Evolutionary conservation across 805 yeast genomes (phyloP).

Genomic region (Pichia phayaonensis): DNA sequence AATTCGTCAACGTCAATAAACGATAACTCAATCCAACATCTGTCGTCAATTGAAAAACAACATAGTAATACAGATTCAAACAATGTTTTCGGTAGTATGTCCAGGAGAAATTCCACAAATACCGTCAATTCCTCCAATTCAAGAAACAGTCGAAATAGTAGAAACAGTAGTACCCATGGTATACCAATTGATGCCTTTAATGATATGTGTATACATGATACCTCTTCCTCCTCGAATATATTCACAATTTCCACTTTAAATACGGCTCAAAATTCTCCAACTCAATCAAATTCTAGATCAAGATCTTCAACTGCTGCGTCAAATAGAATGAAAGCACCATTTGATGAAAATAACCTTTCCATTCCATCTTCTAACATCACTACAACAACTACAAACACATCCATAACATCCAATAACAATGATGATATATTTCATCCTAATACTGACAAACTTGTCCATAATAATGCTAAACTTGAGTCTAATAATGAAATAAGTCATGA

Average conservation of each 20-base stretch:
- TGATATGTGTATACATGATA: background rate
- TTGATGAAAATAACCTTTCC: background rate
- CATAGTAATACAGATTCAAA: conserved; percentile 7
- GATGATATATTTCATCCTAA: background rate
- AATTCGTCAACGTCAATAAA: conserved; percentile 25
- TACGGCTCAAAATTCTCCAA: background rate
- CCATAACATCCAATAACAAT: background rate
- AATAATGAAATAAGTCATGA: background rate
- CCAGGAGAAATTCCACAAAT: conserved; percentile 17
- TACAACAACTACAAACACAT: background rate
- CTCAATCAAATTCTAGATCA: conserved; percentile 1
- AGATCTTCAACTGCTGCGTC: conserved; percentile 5
- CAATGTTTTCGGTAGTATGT: conserved; percentile 2
- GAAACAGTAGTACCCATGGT: conserved; percentile 6
- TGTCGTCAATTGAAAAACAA: conserved; percentile 9
- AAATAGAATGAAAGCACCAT: conserved; percentile 4
- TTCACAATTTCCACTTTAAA: background rate
- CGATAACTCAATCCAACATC: conserved; percentile 13
- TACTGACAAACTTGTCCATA: background rate
- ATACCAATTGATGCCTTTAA: conserved; percentile 6
- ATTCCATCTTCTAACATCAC: no score
- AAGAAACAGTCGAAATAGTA: conserved; percentile 5
- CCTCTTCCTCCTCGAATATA: background rate
- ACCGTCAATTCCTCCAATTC: conserved; percentile 8
- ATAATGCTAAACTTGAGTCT: background rate